A percentile compares a stretch with the other conserved stretches of the same genome.
These are phyloP conservation scores for Barbarea vulgaris DNA, from an alignment of 345 rosid species.

Conservation along the genomic window DNA sequence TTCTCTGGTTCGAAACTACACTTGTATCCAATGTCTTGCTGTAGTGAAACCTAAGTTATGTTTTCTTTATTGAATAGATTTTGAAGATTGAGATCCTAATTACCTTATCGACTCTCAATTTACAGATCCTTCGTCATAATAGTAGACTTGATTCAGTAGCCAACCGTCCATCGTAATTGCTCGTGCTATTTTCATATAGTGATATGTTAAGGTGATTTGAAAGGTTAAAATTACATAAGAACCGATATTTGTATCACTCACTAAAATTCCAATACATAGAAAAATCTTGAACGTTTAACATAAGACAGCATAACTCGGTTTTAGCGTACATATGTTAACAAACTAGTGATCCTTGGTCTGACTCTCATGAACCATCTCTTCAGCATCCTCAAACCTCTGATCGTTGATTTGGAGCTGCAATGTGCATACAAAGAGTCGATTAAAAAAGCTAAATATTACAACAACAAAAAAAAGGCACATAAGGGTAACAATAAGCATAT, in stretches of 20 bases:
- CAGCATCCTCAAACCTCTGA: slow-evolving; percentile 90
- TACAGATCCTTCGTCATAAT: too few relatives aligned
- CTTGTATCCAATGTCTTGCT: slow-evolving; percentile 25
- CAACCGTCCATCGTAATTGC: neutral
- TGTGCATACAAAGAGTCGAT: neutral
- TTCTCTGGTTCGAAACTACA: neutral
- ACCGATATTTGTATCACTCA: neutral
- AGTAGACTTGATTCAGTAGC: neutral
- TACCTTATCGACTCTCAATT: neutral
- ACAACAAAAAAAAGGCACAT: neutral
- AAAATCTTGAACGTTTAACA: neutral
- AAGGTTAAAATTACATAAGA: neutral
- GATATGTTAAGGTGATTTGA: neutral
- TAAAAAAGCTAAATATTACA: neutral
- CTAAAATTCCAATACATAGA: neutral
- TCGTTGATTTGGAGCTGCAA: slow-evolving; percentile 85
- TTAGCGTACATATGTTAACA: neutral
- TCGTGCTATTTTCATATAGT: neutral
- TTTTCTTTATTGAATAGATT: slow-evolving; percentile 14
- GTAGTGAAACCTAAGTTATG: slow-evolving; percentile 6
- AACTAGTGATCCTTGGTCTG: slow-evolving; percentile 32
- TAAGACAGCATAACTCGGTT: neutral
- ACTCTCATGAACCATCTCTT: slow-evolving; percentile 68
- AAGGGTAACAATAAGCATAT: neutral
- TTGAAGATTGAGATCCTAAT: neutral